A percentile compares a stretch with the other conserved stretches of the same genome.
These are phyloP conservation scores for Starmera stellimalicola DNA, from an alignment of 1,139 yeast species.

Conservation along the genomic window DNA sequence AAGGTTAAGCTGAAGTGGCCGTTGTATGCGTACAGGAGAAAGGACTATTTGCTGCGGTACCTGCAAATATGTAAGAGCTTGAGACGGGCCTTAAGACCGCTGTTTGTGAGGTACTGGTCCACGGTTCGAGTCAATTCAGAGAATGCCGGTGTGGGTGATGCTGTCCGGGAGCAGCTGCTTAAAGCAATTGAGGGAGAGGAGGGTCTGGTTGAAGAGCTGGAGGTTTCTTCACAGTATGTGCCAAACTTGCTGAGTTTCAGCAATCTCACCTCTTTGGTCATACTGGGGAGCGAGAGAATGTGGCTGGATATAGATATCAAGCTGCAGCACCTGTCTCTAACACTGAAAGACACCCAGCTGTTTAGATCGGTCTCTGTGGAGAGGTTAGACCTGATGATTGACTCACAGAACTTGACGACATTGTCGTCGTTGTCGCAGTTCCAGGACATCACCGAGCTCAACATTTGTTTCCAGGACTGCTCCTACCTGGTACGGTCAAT, in stretches of 20 bases:
- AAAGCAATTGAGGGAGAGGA: background rate
- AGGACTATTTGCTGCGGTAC: constrained; percentile 2
- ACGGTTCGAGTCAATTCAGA: background rate
- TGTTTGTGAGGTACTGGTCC: constrained; percentile 1
- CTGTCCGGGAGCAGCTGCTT: background rate
- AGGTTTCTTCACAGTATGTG: background rate
- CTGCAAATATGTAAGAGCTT: constrained; percentile 6
- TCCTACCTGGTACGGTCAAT: no score
- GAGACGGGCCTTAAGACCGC: constrained; percentile 4
- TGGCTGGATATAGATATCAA: background rate
- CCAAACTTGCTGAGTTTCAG: background rate
- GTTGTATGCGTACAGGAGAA: constrained; percentile 5
- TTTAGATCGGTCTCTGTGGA: background rate
- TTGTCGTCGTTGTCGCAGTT: no score
- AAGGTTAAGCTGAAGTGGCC: constrained; percentile 3
- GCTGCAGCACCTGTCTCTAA: constrained; percentile 1
- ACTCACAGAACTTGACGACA: no score
- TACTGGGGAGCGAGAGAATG: constrained; percentile 5
- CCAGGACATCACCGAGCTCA: no score
- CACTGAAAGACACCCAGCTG: background rate
- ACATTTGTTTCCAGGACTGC: no score
- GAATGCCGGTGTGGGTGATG: background rate
- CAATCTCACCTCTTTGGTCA: constrained; percentile 7
- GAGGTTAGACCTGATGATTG: constrained; percentile 12
- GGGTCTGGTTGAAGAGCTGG: background rate